A percentile compares a stretch with the other conserved stretches of the same genome.
Conservation (phyloP, 345 rosid genomes). For the Stellera chamaejasme region DNA sequence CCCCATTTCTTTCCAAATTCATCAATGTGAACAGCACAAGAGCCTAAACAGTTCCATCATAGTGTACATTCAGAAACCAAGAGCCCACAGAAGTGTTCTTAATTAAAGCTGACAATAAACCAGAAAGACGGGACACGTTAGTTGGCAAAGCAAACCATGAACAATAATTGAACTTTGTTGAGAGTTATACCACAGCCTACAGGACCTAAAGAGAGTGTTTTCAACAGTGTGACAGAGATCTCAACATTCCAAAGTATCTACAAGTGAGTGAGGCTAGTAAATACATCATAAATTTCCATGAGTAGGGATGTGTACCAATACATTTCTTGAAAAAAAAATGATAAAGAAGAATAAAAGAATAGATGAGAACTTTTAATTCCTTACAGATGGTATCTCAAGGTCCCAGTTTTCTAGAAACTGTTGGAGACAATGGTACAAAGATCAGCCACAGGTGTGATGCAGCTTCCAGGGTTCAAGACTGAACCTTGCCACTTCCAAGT, state of each 20-base stretch:
- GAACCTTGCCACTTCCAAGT: conserved; percentile 72
- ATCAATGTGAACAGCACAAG: too few species aligned
- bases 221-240: not conserved
- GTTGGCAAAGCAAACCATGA: conserved; percentile 16
- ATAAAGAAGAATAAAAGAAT: conserved; percentile 3
- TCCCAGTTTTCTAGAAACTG: conserved; percentile 10
- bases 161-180: conserved; percentile 15
- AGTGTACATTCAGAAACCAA: too few species aligned
- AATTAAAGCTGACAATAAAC: not conserved
- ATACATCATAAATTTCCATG: conserved; percentile 14
- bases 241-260: conserved; percentile 40
- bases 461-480: conserved; percentile 22
- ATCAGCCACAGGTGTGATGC: conserved; percentile 7
- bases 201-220: conserved; percentile 4
- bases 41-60: too few species aligned
- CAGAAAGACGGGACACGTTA: conserved; percentile 12
- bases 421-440: conserved; percentile 13
- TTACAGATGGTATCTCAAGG: conserved; percentile 17
- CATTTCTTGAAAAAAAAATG: not conserved
- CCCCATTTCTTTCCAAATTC: too few species aligned
- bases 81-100: not conserved
- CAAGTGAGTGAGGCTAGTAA: conserved; percentile 35
- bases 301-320: conserved; percentile 14
- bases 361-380: conserved; percentile 18
- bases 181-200: conserved; percentile 20